Base-by-base conservation (phyloP, 2,329 filamentous ascomycete species). In the Phaeosphaeria sp. region DNA sequence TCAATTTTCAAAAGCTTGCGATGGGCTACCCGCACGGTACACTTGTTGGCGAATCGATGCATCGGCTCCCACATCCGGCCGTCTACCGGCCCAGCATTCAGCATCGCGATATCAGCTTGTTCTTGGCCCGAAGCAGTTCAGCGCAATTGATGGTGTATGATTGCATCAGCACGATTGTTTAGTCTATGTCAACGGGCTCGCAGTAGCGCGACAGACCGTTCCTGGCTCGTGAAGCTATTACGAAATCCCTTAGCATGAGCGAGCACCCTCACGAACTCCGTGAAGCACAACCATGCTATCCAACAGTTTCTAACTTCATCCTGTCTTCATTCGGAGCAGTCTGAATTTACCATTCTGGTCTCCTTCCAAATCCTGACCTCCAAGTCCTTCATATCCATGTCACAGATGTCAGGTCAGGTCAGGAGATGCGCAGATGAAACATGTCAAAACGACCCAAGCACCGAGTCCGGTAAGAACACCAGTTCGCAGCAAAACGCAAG, bases 401-500 rank as follows among this genome's bases (percentile, higher is more conserved):
- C 44, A 24, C 44, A 46, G 27, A n/a, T 21, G 44, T 25, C n/a
- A n/a, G n/a, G n/a, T n/a, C n/a, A n/a, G n/a, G n/a, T n/a, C 25
- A 46, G 15, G 17, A 11, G 27, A 17, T 11, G 22, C 27, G 11
- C 43, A 53, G 7, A 27, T 53, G 51, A 53, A 53, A 53, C 51
- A 47, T 25, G 44, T 47, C 44, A 24, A 53, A 53, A 47, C 43
- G 18, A 36, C 30, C 30, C 11, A 13, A 36, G 30, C 30, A 24
- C 47, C 48, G 27, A 13, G 30, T 36, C 3, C 11, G 18, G 27
- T 33, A 49, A 36, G 36, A 53, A 47, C 52, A 49, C 45, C 24
- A 54, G 45, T 54, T 49, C 52, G 51, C 51, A 53, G 24, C 45
- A 40, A n/a, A n/a, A 25, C 44, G 21, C 44, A 46, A 46, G n/a